Percentiles rank a stretch among this genome's conserved stretches.
These are phyloP conservation scores for Aeminium ludgeri DNA, from an alignment of 495 filamentous ascomycete species.

Conservation along the genomic window DNA sequence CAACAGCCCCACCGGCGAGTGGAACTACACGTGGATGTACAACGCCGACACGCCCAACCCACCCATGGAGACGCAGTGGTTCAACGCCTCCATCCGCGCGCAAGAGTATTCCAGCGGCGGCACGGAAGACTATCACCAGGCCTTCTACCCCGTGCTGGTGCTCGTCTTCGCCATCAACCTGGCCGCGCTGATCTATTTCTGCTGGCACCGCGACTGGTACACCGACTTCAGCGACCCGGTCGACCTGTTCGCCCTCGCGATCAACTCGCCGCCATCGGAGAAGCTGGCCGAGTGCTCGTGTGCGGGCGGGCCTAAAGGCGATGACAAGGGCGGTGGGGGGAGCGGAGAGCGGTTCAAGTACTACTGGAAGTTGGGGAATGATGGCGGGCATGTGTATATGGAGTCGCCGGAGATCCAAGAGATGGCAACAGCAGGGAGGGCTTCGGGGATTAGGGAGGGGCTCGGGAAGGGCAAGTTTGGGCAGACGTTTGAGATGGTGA, in stretches of 20 bases:
- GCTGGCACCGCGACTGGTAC: conserved; percentile 36
- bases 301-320: too few relatives aligned
- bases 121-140: conserved; percentile 35
- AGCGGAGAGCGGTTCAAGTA: conserved; percentile 6
- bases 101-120: conserved; percentile 48
- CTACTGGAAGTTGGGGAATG: conserved; percentile 6
- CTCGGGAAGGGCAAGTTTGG: not conserved
- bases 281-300: conserved; percentile 27
- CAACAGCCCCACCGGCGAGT: conserved; percentile 2
- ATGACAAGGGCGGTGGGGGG: conserved; percentile 1
- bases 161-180: conserved; percentile 46
- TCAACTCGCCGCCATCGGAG: conserved; percentile 46
- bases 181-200: conserved; percentile 41
- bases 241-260: conserved; percentile 50
- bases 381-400: conserved; percentile 8
- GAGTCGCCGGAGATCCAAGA: conserved; percentile 6
- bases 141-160: conserved; percentile 47
- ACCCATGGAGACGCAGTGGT: not conserved
- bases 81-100: conserved; percentile 34
- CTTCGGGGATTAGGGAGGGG: not conserved
- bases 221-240: conserved; percentile 63
- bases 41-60: not conserved
- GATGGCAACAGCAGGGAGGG: not conserved
- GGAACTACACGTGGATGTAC: not conserved
- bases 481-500: too few relatives aligned